phyloP scores from a whole-genome alignment of 352 stramenopile genomes.

The Phytophthora meadii region DNA sequence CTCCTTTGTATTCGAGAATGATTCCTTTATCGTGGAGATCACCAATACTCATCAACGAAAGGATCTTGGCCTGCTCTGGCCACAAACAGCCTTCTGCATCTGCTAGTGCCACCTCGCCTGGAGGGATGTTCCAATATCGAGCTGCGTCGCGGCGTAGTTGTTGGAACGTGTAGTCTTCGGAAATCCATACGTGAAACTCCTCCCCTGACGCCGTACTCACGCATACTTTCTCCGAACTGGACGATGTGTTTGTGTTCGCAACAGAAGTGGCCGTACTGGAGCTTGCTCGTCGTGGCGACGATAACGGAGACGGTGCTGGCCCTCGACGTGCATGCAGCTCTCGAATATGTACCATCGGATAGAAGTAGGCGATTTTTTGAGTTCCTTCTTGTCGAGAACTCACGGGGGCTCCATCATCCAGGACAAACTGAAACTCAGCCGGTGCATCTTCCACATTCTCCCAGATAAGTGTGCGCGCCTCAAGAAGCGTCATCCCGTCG shows the following conservation, averaged over 20 bases:
- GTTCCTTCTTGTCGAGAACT: conserved; percentile 65
- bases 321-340: conserved; percentile 28
- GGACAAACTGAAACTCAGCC: conserved; percentile 71
- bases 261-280: background rate
- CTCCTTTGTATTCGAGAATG: conserved; percentile 59
- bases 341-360: conserved; percentile 78
- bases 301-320: conserved; percentile 13
- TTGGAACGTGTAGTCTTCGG: conserved; percentile 78
- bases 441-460: conserved; percentile 77
- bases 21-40: conserved; percentile 58
- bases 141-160: conserved; percentile 73
- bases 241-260: conserved; percentile 5
- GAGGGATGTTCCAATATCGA: conserved; percentile 72
- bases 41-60: conserved; percentile 63
- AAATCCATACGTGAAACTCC: conserved; percentile 75
- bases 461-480: conserved; percentile 66
- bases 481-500: conserved; percentile 65
- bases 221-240: conserved; percentile 52
- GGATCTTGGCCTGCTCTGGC: conserved; percentile 78
- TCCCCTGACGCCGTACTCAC: conserved; percentile 56
- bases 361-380: conserved; percentile 68
- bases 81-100: conserved; percentile 77
- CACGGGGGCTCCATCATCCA: conserved; percentile 70
- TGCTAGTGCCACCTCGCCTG: conserved; percentile 49
- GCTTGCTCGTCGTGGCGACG: conserved; percentile 14